phyloP scores from a whole-genome alignment of 495 filamentous ascomycete genomes.

The Aspergillus incahuasiensis region DNA sequence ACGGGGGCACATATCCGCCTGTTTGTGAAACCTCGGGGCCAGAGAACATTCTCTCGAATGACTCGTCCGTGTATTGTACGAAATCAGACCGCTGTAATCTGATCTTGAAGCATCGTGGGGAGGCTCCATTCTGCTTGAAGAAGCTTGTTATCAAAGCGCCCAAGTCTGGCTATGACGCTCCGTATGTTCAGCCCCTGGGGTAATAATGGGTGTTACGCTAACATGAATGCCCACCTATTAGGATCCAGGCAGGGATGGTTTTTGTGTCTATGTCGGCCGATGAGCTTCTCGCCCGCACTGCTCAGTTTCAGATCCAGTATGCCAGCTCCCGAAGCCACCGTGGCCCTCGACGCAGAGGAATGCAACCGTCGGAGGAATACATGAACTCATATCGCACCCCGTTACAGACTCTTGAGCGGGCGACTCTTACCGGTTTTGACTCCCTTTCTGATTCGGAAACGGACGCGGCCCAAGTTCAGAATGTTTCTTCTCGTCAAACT shows the following conservation, averaged over 20 bases:
- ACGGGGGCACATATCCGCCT: slow-evolving; percentile 71
- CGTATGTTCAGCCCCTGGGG: slow-evolving; percentile 51
- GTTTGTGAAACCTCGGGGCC: slow-evolving; percentile 56
- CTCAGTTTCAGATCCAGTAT: slow-evolving; percentile 73
- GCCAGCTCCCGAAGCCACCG: slow-evolving; percentile 25
- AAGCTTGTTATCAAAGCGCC: slow-evolving; percentile 88
- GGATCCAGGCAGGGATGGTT: slow-evolving; percentile 85
- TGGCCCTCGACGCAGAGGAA: slow-evolving; percentile 22
- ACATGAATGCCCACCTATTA: slow-evolving; percentile 2
- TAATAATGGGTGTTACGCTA: background rate
- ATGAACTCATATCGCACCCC: slow-evolving; percentile 34
- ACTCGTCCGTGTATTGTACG: slow-evolving; percentile 84
- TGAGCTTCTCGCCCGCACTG: slow-evolving; percentile 68
- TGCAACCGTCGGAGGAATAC: slow-evolving; percentile 42
- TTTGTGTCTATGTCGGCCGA: slow-evolving; percentile 82
- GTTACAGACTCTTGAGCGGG: slow-evolving; percentile 29
- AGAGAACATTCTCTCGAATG: slow-evolving; percentile 78
- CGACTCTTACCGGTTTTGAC: slow-evolving; percentile 22
- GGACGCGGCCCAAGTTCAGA: slow-evolving; percentile 11
- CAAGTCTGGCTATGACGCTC: slow-evolving; percentile 71
- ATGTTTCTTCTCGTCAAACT: slow-evolving; percentile 6
- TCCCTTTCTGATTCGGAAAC: slow-evolving; percentile 21
- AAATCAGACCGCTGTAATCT: slow-evolving; percentile 79
- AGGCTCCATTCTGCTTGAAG: slow-evolving; percentile 71
- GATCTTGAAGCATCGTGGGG: slow-evolving; percentile 72